Conservation (phyloP, 2,329 filamentous ascomycete species). For the Lasiodiplodia theobromae region DNA sequence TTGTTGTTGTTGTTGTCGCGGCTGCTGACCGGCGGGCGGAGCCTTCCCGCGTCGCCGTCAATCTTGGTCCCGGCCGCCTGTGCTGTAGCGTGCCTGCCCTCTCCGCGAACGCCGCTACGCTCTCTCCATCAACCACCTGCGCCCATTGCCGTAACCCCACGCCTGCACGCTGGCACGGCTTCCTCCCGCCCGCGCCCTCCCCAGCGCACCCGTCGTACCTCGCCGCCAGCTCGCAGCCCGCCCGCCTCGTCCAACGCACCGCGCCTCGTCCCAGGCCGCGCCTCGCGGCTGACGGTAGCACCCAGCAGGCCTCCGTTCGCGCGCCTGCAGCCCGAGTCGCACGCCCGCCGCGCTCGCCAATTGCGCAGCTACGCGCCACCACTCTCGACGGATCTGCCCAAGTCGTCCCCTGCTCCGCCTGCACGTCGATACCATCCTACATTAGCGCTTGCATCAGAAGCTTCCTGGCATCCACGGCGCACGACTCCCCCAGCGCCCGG, state of each 20-base stretch:
- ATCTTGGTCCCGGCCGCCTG: background rate
- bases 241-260: conserved; percentile 6
- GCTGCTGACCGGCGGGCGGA: conserved; percentile 6
- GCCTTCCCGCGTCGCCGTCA: background rate
- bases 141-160: background rate
- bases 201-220: conserved; percentile 23
- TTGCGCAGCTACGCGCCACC: conserved; percentile 29
- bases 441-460: conserved; percentile 30
- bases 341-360: conserved; percentile 29
- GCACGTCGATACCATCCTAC: conserved; percentile 29
- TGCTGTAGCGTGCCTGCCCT: conserved; percentile 2
- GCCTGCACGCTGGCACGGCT: conserved; percentile 1
- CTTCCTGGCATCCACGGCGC: conserved; percentile 29
- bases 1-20: conserved; percentile 9
- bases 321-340: conserved; percentile 30
- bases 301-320: conserved; percentile 19
- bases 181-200: background rate
- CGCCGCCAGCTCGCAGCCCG: conserved; percentile 7
- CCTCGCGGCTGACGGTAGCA: conserved; percentile 30
- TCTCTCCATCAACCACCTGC: conserved; percentile 5
- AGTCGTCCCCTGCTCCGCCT: conserved; percentile 25
- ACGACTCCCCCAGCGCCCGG: conserved; percentile 13
- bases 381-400: conserved; percentile 24
- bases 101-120: conserved; percentile 11
- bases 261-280: conserved; percentile 24